Base-by-base conservation (phyloP, 75 land plant genomes). In the Pinus albicaulis region DNA sequence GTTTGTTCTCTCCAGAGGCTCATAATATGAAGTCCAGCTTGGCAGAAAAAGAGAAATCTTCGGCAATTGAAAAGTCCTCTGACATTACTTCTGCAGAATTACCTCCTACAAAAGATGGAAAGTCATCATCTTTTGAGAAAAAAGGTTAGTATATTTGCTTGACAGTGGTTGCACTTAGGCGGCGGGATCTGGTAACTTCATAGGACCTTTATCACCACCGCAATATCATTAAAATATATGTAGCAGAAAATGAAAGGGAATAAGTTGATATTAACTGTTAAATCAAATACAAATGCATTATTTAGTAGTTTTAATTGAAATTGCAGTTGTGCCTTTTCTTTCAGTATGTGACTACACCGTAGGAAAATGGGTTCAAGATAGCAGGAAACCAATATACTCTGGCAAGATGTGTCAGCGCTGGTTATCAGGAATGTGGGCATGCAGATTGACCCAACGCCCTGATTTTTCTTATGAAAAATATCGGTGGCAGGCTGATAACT, bases 371-470 rank as follows among this genome's bases (percentile, higher is more conserved):
- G 92, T 96, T 62, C 44, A 59, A 24, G 93, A 92, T 59, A 72
- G 78, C 23, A 83, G 19, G 3, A 76, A 81, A 56, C 93, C 98
- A 12, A 57, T 89, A 0, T 96, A 96, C 76, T 90, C 92, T 57
- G 99, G 99, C 7, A 81, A 60, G n/a, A 79, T 36, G 38, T 96
- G 99, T 76, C 87, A 86, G 74, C 77, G 75, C 74, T 96, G 93
- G 93, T 79, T 96, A 16, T 87, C 99, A n/a, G 73, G 26, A 28
- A 89, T 87, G 87, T 96, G 95, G 95, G 87, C 95, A 20, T 96
- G 99, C 76, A 89, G 93, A 23, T 76, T 86, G 72, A 88, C 85
- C n/a, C 82, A 82, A 25, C 91, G 95, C 5, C 80, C 82, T 26
- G 92, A 94, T 78, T 90, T 92, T 76, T 59, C 84, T 38, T 92